Evolutionary conservation across 805 yeast species (phyloP).

Genomic region (Isabelozyma gotoi): DNA sequence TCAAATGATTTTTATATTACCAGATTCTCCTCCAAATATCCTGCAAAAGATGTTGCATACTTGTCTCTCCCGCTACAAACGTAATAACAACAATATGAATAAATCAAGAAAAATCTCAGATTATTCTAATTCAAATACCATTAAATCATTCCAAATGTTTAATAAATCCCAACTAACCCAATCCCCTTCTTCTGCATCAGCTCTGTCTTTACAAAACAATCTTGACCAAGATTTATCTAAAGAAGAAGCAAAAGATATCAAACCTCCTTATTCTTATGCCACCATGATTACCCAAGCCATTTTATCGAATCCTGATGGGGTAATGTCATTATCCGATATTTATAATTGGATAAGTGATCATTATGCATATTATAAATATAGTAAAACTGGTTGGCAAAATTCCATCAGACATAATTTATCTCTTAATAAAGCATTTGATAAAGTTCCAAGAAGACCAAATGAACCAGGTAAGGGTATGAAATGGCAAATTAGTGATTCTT

Average conservation of each 20-base stretch:
- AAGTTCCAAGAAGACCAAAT: conserved; percentile 90
- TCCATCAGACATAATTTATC: conserved; percentile 94
- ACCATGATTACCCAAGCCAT: conserved; percentile 99
- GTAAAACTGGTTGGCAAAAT: conserved; percentile 98
- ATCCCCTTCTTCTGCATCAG: conserved; percentile 38
- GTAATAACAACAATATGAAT: conserved; percentile 8
- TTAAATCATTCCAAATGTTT: conserved; percentile 56
- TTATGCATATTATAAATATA: conserved; percentile 87
- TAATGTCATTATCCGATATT: conserved; percentile 85
- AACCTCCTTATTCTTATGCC: conserved; percentile 96
- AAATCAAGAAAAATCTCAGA: conserved; percentile 18
- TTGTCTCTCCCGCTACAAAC: conserved; percentile 34
- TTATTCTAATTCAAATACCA: conserved; percentile 15
- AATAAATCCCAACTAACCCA: conserved; percentile 40
- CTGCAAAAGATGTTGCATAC: conserved; percentile 46
- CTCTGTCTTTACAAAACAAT: conserved; percentile 44
- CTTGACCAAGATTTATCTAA: conserved; percentile 68
- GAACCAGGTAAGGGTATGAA: conserved; percentile 99
- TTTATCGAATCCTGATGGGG: conserved; percentile 81
- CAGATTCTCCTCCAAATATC: conserved; percentile 78
- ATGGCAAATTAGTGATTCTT: conserved; percentile 91
- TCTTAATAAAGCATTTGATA: conserved; percentile 94
- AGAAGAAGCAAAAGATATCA: conserved; percentile 89
- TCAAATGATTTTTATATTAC: conserved; percentile 97
- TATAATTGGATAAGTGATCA: conserved; percentile 86